A percentile compares a stretch with the other conserved stretches of the same genome.
Evolutionary conservation across 1,139 yeast species (phyloP).

Genomic region (Geotrichum europaeum): DNA sequence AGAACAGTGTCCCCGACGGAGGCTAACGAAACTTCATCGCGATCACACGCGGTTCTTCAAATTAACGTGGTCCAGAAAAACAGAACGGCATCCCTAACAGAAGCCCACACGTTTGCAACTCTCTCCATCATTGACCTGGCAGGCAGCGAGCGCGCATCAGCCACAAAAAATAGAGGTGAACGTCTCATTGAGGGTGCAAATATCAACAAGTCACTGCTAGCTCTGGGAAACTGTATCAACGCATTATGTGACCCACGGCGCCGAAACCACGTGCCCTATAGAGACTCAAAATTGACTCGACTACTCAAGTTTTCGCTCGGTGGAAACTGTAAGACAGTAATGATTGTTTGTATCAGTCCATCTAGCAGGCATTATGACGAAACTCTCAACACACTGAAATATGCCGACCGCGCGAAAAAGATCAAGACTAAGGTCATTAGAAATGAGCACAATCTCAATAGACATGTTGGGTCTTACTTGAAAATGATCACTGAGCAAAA

Average conservation of each 20-base stretch:
- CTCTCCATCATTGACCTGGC: conserved; percentile 85
- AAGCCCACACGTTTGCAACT: conserved; percentile 70
- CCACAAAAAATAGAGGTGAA: conserved; percentile 76
- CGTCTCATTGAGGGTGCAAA: conserved; percentile 86
- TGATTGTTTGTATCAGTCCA: conserved; percentile 92
- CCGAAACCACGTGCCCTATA: conserved; percentile 73
- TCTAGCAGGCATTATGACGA: conserved; percentile 84
- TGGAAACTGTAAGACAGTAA: conserved; percentile 89
- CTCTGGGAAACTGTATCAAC: conserved; percentile 89
- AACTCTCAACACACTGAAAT: conserved; percentile 80
- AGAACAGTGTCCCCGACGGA: conserved; percentile 84
- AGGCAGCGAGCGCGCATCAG: conserved; percentile 91
- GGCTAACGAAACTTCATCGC: conserved; percentile 82
- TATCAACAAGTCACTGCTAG: conserved; percentile 78
- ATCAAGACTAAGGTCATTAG: conserved; percentile 75
- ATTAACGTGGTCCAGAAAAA: conserved; percentile 62
- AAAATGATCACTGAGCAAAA: conserved; percentile 82
- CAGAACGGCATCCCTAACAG: conserved; percentile 57
- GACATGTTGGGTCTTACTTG: conserved; percentile 83
- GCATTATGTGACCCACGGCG: conserved; percentile 74
- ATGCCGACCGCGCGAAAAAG: conserved; percentile 86
- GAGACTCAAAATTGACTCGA: conserved; percentile 85
- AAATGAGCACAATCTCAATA: conserved; percentile 68
- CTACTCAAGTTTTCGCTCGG: conserved; percentile 85
- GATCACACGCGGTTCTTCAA: conserved; percentile 91